Percentiles rank a stretch among this genome's conserved stretches.
Evolutionary conservation across 1,284 basidiomycete species (phyloP).

Genomic region (Testicularia cyperi): DNA sequence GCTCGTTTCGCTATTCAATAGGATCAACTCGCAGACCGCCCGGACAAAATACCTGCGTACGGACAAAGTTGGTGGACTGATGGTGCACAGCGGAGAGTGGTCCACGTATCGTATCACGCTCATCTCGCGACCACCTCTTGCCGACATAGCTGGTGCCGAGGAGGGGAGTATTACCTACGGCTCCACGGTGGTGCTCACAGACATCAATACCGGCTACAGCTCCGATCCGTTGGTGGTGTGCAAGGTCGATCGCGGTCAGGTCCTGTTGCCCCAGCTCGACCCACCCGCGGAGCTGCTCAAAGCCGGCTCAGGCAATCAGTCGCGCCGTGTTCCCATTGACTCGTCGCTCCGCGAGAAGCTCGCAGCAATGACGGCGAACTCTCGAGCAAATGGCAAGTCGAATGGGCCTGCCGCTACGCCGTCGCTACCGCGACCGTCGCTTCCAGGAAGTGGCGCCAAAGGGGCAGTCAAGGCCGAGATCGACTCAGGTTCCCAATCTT

Average conservation of each 20-base stretch:
- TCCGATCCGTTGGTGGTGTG: constrained; percentile 85
- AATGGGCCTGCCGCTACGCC: background rate
- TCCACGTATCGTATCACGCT: constrained; percentile 85
- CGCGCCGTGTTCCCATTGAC: constrained; percentile 22
- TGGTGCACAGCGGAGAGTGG: constrained; percentile 83
- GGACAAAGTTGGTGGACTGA: constrained; percentile 66
- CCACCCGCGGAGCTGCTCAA: constrained; percentile 20
- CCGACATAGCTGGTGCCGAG: constrained; percentile 35
- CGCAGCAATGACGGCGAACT: constrained; percentile 3
- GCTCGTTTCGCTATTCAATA: constrained; percentile 90
- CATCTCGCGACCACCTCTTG: constrained; percentile 51
- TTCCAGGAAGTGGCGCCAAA: no score
- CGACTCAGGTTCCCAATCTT: no score
- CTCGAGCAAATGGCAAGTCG: background rate
- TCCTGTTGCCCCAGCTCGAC: constrained; percentile 43
- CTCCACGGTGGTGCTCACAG: constrained; percentile 80
- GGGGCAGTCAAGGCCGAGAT: background rate
- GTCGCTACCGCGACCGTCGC: background rate
- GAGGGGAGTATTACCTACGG: constrained; percentile 74
- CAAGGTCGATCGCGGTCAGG: constrained; percentile 87
- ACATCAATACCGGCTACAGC: constrained; percentile 77
- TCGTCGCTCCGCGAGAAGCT: constrained; percentile 25
- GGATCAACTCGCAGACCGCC: constrained; percentile 94
- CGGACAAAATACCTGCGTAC: constrained; percentile 93
- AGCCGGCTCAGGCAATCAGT: constrained; percentile 30